These are phyloP conservation scores for Microbotryum saponariae DNA, from an alignment of 1,284 basidiomycete genomes.

Conservation along the genomic window DNA sequence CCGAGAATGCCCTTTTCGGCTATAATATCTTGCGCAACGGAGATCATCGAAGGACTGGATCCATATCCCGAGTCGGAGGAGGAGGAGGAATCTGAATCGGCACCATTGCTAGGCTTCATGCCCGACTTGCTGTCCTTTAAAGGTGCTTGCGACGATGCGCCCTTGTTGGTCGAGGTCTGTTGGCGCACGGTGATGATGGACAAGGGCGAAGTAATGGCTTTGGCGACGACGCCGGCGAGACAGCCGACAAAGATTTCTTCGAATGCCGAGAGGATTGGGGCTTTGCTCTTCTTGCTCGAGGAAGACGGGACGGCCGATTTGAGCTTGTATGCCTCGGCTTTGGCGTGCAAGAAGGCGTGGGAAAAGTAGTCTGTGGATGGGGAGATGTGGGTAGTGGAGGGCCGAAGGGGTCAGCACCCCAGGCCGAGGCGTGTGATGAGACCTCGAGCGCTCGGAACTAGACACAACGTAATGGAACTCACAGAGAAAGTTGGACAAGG, in stretches of 20 bases:
- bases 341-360: slow-evolving; percentile 1
- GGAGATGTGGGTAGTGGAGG: too few species aligned
- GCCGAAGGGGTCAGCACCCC: too few species aligned
- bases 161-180: slow-evolving; percentile 38
- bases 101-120: slow-evolving; percentile 18
- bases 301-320: background rate
- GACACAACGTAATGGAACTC: too few species aligned
- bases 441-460: too few species aligned
- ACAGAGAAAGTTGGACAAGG: slow-evolving; percentile 42
- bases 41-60: slow-evolving; percentile 34
- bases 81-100: slow-evolving; percentile 35
- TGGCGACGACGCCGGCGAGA: slow-evolving; percentile 43
- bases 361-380: too few species aligned
- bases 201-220: slow-evolving; percentile 45
- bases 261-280: slow-evolving; percentile 36
- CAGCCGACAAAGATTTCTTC: slow-evolving; percentile 46
- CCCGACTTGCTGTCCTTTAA: slow-evolving; percentile 24
- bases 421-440: too few species aligned
- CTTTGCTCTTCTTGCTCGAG: slow-evolving; percentile 6
- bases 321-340: background rate
- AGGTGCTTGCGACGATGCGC: slow-evolving; percentile 9
- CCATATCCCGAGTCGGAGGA: slow-evolving; percentile 38
- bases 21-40: slow-evolving; percentile 39
- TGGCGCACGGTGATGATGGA: slow-evolving; percentile 46
- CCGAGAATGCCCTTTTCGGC: slow-evolving; percentile 40